phyloP scores from a whole-genome alignment of 2,329 filamentous ascomycete genomes.

The Fusarium nodosum region DNA sequence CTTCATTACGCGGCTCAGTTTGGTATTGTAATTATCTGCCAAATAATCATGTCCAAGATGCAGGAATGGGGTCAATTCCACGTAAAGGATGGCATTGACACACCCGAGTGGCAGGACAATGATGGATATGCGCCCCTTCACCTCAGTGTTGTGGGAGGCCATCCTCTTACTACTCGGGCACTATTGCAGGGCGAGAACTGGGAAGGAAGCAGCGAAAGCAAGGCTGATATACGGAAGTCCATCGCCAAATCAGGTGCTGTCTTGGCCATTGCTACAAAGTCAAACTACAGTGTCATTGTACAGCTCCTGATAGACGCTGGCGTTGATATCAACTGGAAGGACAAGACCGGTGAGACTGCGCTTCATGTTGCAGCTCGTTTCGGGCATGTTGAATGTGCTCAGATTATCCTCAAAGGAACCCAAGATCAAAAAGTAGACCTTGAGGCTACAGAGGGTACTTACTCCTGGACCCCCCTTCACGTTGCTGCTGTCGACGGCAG shows the following conservation, averaged over 20 bases:
- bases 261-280: conserved; percentile 87
- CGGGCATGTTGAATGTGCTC: conserved; percentile 84
- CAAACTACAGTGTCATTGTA: conserved; percentile 87
- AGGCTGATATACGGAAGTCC: conserved; percentile 74
- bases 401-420: conserved; percentile 78
- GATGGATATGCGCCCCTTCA: conserved; percentile 94
- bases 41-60: conserved; percentile 89
- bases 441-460: conserved; percentile 84
- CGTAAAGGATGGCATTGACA: conserved; percentile 87
- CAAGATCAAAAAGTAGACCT: conserved; percentile 79
- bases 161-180: conserved; percentile 85
- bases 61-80: conserved; percentile 90
- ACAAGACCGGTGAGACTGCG: conserved; percentile 90
- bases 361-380: conserved; percentile 92
- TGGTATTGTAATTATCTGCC: conserved; percentile 90
- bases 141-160: conserved; percentile 90
- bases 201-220: conserved; percentile 73
- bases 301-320: conserved; percentile 89
- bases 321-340: conserved; percentile 93
- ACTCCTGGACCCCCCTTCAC: conserved; percentile 95
- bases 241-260: conserved; percentile 89
- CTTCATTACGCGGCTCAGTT: conserved; percentile 96
- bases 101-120: conserved; percentile 88
- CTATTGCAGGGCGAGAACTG: conserved; percentile 86
- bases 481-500: conserved; percentile 93